A percentile compares a stretch with the other conserved stretches of the same genome.
Conservation (phyloP, 768 basidiomycete genomes). For the Russula earlei region DNA sequence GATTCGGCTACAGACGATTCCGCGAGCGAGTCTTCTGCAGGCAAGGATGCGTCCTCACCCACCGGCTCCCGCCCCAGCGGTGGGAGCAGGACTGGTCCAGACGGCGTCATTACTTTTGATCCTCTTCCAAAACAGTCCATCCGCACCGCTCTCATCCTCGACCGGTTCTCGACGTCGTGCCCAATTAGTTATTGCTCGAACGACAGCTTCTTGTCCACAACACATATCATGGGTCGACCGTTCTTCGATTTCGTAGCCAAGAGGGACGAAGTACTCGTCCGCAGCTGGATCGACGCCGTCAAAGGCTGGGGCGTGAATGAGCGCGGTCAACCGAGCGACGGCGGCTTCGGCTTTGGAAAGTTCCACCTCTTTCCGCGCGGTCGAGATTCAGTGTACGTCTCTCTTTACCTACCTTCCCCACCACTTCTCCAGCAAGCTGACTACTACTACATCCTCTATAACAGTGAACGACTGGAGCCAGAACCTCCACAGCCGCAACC, state of each 20-base stretch:
- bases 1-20: background rate
- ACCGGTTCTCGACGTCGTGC: constrained; percentile 62
- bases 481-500: constrained; percentile 4
- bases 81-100: constrained; percentile 10
- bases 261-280: constrained; percentile 56
- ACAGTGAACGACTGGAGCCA: constrained; percentile 12
- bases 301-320: constrained; percentile 84
- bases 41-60: background rate
- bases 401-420: background rate
- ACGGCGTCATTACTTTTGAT: constrained; percentile 39
- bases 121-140: constrained; percentile 61
- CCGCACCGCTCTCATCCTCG: constrained; percentile 72
- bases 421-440: background rate
- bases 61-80: background rate
- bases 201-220: constrained; percentile 52
- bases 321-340: constrained; percentile 72
- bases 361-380: constrained; percentile 50
- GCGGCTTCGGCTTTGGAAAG: constrained; percentile 75
- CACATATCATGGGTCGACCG: constrained; percentile 48
- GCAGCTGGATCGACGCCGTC: constrained; percentile 65
- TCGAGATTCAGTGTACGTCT: constrained; percentile 49
- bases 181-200: constrained; percentile 67
- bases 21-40: background rate
- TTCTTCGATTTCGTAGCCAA: constrained; percentile 70
- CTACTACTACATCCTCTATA: background rate